Base-by-base conservation (phyloP, 164 flowering plant species). In the Magnolia sinica region DNA sequence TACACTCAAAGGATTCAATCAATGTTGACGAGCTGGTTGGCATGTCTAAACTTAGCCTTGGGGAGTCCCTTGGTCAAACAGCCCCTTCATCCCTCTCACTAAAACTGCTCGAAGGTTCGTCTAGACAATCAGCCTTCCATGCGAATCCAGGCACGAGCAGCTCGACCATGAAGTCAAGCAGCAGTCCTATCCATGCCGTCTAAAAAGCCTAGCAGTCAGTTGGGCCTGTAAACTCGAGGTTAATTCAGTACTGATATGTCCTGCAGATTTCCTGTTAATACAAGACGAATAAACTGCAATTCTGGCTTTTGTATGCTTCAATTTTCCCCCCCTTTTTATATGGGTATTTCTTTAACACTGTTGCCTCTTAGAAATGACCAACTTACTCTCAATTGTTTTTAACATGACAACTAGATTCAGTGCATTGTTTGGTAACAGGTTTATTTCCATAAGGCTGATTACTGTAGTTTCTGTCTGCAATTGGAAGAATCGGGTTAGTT, bases 21-120 rank as follows among this genome's bases (percentile, higher is more conserved):
- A 91, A 91, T 68, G 96, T 94, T 45, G 94, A 94, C 73, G 94
- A 94, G 82, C 84, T 94, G 31, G 88, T 88, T 29, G 94, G 96
- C 79, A 88, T 93, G 90, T 92, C 95, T 14, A 92, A 92, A 74
- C 82, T 94, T 69, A 92, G 90, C 79, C 72, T 94, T 55, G 89
- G 90, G 65, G 96, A 90, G 69, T 82, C 94, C 19, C 74, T 79
- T 63, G 90, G 85, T 19, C 61, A 83, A 64, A 76, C 76, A 37
- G 89, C 78, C 5, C 82, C 90, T 0, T 81, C 93, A 7, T 79
- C 90, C 0, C 91, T 91, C 8, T 85, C 96, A 2, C 77, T 88
- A 8, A 87, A 90, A 29, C 83, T 91, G 67, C 80, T 76, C 3
- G 89, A 88, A 70, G 93, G 94, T 13, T 85, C 96, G 5, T 64